Conservation (phyloP, 202 grass and related monocot species). For the Zizania palustris region DNA sequence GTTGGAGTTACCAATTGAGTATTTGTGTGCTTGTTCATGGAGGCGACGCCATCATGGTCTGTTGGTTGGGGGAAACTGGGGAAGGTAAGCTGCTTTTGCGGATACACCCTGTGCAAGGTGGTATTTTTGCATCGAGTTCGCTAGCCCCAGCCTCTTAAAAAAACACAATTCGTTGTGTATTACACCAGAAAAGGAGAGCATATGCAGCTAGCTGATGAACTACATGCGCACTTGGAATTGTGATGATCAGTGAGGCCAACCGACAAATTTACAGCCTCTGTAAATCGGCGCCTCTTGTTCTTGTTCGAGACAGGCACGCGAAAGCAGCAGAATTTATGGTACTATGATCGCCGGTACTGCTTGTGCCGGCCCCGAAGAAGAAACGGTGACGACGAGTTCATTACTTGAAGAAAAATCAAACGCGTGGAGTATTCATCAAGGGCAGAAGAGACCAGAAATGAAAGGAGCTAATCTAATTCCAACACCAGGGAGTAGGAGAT, state of each 20-base stretch:
- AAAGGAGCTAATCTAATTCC: background rate
- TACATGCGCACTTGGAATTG: background rate
- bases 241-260: background rate
- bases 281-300: constrained; percentile 3
- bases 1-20: background rate
- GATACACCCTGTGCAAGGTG: constrained; percentile 26
- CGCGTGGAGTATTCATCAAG: constrained; percentile 26
- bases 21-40: constrained; percentile 30
- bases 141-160: constrained; percentile 4
- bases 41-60: constrained; percentile 33
- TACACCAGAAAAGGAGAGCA: too few species aligned
- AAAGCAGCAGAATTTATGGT: constrained; percentile 13
- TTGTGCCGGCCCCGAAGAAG: constrained; percentile 17
- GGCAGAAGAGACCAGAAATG: too few species aligned
- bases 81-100: constrained; percentile 33
- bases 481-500: background rate
- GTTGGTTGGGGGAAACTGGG: constrained; percentile 35
- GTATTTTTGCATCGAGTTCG: constrained; percentile 28
- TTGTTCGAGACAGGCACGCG: constrained; percentile 7
- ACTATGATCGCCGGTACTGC: background rate
- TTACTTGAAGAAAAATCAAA: constrained; percentile 53
- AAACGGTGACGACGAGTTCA: constrained; percentile 14
- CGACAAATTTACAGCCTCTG: constrained; percentile 3
- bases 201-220: background rate
- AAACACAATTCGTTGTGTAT: background rate